Evolutionary conservation across 1,284 basidiomycete genomes (phyloP), one percentile per base, ranked within the genome.

Genomic region (Rhodotorula sp.): DNA sequence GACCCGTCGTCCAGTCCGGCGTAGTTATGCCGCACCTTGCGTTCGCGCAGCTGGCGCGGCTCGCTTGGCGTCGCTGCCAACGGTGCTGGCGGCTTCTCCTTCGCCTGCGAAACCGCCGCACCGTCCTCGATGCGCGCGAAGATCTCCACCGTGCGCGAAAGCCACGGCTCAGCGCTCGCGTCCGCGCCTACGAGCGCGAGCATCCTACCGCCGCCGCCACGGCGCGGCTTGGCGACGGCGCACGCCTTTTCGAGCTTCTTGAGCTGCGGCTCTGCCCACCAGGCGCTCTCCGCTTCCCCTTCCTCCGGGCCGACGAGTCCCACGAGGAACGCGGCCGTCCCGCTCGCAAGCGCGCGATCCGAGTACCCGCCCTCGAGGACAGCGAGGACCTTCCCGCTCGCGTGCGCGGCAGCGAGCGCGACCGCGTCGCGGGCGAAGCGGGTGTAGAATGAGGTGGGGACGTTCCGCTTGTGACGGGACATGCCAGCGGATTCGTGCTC

Each of bases 291-390:
- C 55, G 56, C 3, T 65, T 60, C 37, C 48, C 50, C 3, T 22
- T 32, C 34, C 27, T 4, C 37, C 25, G 59, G 29, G 32, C 19
- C 57, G 2, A 56, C 53, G 15, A 95, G 81, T 0, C 92, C 93
- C 25, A 84, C 83, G 3, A 94, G 81, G 80, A 93, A 91, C 0
- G 91, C 90, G 86, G 94, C 87, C 0, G 88, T 85, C 0, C 90
- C 94, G 74, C 90, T 92, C 22, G 85, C 88, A 63, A 98, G 83
- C 0, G 93, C 92, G 7, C 90, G 86, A 80, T 97, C 94, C 76
- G 91, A 92, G 80, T 99, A 98, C 0, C 95, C 96, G 1, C 95
- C 95, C 82, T 99, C 96, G 1, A 99, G 86, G 0, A 97, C 90
- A 73, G 91, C 93, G 34, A 98, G 85, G 1, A 97, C 79, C 62